phyloP scores from a whole-genome alignment of 257 asterid genomes.

The Euphrasia confusa region DNA sequence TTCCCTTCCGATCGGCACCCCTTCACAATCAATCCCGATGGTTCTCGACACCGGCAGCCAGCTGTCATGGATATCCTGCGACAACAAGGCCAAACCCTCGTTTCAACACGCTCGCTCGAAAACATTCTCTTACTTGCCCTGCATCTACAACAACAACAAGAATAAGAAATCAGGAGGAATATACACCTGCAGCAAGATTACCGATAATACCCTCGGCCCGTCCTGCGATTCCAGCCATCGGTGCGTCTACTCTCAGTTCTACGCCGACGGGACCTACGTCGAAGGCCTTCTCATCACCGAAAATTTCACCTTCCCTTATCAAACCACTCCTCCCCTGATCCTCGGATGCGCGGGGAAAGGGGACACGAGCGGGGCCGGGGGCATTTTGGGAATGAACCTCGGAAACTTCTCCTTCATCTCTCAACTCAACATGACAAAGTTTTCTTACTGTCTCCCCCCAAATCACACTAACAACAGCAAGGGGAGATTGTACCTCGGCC shows the following conservation, averaged over 20 bases:
- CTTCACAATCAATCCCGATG: conserved; percentile 75
- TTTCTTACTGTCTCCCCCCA: conserved; percentile 86
- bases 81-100: conserved; percentile 41
- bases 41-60: conserved; percentile 92
- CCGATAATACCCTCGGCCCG: conserved; percentile 70
- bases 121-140: conserved; percentile 66
- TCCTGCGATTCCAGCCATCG: conserved; percentile 58
- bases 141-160: too few relatives aligned
- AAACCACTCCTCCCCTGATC: conserved; percentile 58
- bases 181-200: conserved; percentile 64
- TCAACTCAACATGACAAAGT: conserved; percentile 56
- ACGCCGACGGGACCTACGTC: conserved; percentile 81
- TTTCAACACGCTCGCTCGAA: conserved; percentile 78
- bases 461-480: too few relatives aligned
- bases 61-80: conserved; percentile 77
- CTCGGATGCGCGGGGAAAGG: conserved; percentile 65
- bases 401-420: conserved; percentile 73
- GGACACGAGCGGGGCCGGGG: conserved; percentile 47
- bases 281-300: conserved; percentile 86
- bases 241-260: conserved; percentile 82
- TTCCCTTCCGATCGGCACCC: conserved; percentile 84
- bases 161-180: conserved; percentile 23
- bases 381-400: conserved; percentile 83
- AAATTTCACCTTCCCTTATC: conserved; percentile 39
- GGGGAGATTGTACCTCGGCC: neutral